phyloP scores from a whole-genome alignment of 768 basidiomycete genomes.

The Lactarius tabidus region DNA sequence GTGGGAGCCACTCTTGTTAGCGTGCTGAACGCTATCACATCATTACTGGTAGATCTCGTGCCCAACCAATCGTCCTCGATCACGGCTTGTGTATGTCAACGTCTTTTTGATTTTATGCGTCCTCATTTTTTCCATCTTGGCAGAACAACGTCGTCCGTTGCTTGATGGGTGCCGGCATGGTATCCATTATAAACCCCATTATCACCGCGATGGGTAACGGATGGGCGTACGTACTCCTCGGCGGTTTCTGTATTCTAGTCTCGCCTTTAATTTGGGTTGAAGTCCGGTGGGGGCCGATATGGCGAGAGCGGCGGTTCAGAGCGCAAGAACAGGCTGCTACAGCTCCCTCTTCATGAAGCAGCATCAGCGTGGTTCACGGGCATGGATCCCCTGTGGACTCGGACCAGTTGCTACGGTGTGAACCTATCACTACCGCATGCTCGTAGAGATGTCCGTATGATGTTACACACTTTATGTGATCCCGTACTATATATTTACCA shows the following conservation, averaged over 20 bases:
- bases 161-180: constrained; percentile 51
- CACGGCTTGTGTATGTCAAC: constrained; percentile 60
- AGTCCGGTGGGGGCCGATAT: constrained; percentile 52
- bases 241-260: constrained; percentile 43
- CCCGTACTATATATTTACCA: background rate
- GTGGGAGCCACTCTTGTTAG: constrained; percentile 48
- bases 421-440: background rate
- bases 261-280: constrained; percentile 50
- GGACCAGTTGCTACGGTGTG: no score
- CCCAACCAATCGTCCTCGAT: constrained; percentile 62
- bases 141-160: constrained; percentile 74
- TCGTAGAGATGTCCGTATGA: background rate
- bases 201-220: constrained; percentile 56
- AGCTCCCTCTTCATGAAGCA: background rate
- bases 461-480: background rate
- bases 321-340: background rate
- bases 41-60: constrained; percentile 61
- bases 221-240: constrained; percentile 67
- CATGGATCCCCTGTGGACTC: background rate
- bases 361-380: background rate
- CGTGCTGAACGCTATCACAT: constrained; percentile 55
- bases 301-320: constrained; percentile 36
- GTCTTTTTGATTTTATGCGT: background rate
- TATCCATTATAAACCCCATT: constrained; percentile 61
- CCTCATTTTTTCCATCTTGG: background rate